phyloP scores from a whole-genome alignment of 805 yeast genomes.

The Kodamaea jinghongensis region DNA sequence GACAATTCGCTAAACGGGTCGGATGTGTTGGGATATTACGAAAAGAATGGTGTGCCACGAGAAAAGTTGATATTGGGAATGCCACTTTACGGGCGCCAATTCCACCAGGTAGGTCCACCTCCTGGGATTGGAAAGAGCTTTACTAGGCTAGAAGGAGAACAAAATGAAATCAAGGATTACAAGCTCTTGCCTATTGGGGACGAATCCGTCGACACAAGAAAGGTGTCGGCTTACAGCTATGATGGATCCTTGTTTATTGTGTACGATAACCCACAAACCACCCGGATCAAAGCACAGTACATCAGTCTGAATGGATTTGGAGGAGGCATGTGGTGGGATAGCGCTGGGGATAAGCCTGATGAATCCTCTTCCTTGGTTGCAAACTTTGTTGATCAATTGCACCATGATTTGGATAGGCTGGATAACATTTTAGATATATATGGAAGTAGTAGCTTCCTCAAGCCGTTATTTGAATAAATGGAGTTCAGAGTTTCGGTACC shows the following conservation, averaged over 20 bases:
- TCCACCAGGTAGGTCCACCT: conserved; percentile 22
- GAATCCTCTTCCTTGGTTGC: conserved; percentile 36
- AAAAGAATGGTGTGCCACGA: conserved; percentile 40
- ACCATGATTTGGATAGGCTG: conserved; percentile 14
- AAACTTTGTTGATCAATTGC: conserved; percentile 43
- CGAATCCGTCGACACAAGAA: conserved; percentile 51
- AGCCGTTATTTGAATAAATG: not conserved
- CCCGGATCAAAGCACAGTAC: conserved; percentile 57
- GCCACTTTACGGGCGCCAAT: conserved; percentile 74
- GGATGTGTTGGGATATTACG: conserved; percentile 45
- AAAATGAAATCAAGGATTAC: conserved; percentile 47
- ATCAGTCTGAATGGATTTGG: conserved; percentile 50
- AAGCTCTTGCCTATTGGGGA: conserved; percentile 50
- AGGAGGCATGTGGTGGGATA: conserved; percentile 97
- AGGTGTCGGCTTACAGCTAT: conserved; percentile 41
- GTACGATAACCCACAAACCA: conserved; percentile 64
- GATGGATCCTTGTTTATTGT: conserved; percentile 22
- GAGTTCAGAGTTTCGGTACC: not conserved
- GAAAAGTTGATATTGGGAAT: conserved; percentile 71
- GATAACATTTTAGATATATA: conserved; percentile 16
- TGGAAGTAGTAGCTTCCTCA: conserved; percentile 14
- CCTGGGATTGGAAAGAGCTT: conserved; percentile 46
- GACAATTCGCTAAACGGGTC: conserved; percentile 46
- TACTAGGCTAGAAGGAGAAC: conserved; percentile 15
- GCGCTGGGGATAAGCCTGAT: conserved; percentile 62